Base-by-base conservation (phyloP, 768 basidiomycete genomes). In the Leucogyrophana mollusca region DNA sequence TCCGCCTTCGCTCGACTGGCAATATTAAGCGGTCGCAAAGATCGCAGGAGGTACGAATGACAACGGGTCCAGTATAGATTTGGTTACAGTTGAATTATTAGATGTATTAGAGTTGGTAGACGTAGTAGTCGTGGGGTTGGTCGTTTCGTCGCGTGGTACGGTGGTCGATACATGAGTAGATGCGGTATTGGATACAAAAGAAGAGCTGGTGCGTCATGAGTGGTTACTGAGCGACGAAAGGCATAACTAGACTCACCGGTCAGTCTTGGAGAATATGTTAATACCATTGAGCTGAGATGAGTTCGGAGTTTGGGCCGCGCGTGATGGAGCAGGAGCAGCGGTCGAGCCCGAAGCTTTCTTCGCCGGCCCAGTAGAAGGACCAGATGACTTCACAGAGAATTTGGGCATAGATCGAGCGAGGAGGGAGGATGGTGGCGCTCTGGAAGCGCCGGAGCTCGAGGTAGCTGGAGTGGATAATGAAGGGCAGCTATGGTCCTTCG, bases 1-100 rank as follows among this genome's bases (percentile, higher is more conserved):
- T 92, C 90, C 10, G 82, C 83, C 67, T 72, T 83, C 34, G 87
- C 86, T 17, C 87, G 85, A 54, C 87, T 89, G n/a, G 59, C 23
- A 33, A 51, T 22, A 68, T 88, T 67, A 90, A 49, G 85, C 85
- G 53, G 69, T 64, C 36, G 78, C 78, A 58, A 88, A 89, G 21
- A 90, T 70, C 27, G 85, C 72, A 46, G 74, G 85, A 13, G 87
- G 87, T 48, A 78, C 71, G 58, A 81, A 87, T 51, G 84, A 79
- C 51, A 63, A 44, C 8, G 60, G 61, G 56, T 70, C 48, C 56
- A 63, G 34, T 23, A 49, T 25, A 56, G 64, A 38, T 73, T 68
- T 58, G 40, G 70, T 60, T 49, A 68, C 56, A 8, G 66, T 56
- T 14, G 59, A 52, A 62, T 73, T 66, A 45, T 64, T 59, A 21